These are phyloP conservation scores for Beauveria sp. DNA, from an alignment of 2,329 filamentous ascomycete species.

Conservation along the genomic window DNA sequence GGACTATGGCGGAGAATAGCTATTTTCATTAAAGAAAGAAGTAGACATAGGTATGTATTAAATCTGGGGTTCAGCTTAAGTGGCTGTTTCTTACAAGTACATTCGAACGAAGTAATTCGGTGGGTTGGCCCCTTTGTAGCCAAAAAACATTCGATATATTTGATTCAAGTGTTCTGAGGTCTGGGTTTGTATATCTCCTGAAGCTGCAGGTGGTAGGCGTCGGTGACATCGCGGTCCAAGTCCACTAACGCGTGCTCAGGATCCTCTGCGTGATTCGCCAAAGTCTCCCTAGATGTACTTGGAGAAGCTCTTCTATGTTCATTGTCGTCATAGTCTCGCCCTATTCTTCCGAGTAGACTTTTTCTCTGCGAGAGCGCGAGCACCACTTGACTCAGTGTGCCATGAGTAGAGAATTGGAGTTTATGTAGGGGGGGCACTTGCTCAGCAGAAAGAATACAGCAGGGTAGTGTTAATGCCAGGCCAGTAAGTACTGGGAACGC, in stretches of 20 bases:
- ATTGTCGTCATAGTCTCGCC: neutral
- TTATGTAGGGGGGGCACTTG: neutral
- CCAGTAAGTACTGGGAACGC: neutral
- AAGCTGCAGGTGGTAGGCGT: neutral
- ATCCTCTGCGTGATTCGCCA: neutral
- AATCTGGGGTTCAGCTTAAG: neutral
- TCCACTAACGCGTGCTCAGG: neutral
- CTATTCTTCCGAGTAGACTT: neutral
- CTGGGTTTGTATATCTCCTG: neutral
- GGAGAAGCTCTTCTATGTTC: neutral
- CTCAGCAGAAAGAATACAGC: neutral
- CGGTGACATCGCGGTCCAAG: neutral
- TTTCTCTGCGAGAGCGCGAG: neutral
- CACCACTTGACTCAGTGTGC: neutral
- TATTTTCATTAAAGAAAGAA: neutral
- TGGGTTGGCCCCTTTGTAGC: neutral
- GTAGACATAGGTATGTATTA: neutral
- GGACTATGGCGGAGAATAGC: neutral
- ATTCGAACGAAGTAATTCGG: neutral
- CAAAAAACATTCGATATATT: neutral
- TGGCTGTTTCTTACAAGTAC: neutral
- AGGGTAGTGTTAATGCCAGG: neutral
- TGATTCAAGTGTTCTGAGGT: neutral
- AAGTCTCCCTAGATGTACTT: neutral
- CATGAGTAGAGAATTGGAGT: neutral